Conservation (phyloP, 306 rosid species). For the Hippophae gyantsensis region DNA sequence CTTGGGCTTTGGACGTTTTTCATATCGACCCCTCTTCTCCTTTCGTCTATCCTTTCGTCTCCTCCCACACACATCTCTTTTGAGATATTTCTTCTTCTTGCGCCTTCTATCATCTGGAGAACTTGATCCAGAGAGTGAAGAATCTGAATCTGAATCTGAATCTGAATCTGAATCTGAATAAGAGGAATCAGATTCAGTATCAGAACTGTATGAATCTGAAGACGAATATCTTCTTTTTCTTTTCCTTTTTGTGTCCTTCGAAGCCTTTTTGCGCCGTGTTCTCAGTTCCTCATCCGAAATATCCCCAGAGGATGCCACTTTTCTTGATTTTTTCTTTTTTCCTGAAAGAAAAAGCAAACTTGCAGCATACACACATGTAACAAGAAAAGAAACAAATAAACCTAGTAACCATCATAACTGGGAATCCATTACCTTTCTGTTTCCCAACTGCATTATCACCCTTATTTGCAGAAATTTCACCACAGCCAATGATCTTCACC, state of each 20-base stretch:
- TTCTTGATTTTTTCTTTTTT: slow-evolving; percentile 49
- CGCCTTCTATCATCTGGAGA: slow-evolving; percentile 46
- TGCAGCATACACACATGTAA: slow-evolving; percentile 2
- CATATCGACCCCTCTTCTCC: slow-evolving; percentile 40
- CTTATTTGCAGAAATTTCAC: slow-evolving; percentile 52
- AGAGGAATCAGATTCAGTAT: slow-evolving; percentile 36
- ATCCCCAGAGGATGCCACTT: slow-evolving; percentile 42
- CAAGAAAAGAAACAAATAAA: background rate
- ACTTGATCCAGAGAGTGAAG: slow-evolving; percentile 61
- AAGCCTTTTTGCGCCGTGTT: slow-evolving; percentile 40
- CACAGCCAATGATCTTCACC: slow-evolving; percentile 80
- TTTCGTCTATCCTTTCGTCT: slow-evolving; percentile 49
- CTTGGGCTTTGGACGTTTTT: slow-evolving; percentile 46
- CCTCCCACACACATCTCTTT: slow-evolving; percentile 47
- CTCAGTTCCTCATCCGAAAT: slow-evolving; percentile 50
- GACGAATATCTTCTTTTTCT: slow-evolving; percentile 58
- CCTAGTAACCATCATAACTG: background rate
- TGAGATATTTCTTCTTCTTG: slow-evolving; percentile 49
- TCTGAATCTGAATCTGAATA: slow-evolving; percentile 57
- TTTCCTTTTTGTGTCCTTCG: slow-evolving; percentile 47
- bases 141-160: slow-evolving; percentile 54
- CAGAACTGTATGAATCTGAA: slow-evolving; percentile 64
- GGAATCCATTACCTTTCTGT: slow-evolving; percentile 52
- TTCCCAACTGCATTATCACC: slow-evolving; percentile 34
- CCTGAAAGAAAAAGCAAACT: slow-evolving; percentile 32